phyloP scores from a whole-genome alignment of 768 basidiomycete genomes.

The Hygrophoropsis aurantiaca region DNA sequence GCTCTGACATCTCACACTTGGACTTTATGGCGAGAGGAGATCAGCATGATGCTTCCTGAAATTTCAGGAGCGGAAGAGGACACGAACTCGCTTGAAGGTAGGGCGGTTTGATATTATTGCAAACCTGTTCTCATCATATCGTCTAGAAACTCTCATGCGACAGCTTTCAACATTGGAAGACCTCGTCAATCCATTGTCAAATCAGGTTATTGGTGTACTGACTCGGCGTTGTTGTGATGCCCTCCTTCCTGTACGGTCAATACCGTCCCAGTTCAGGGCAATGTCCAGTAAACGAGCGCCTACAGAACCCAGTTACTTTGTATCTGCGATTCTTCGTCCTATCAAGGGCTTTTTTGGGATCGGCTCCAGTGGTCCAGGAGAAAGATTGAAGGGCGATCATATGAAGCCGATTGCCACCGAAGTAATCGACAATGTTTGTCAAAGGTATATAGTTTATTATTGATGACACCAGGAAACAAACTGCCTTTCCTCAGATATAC shows the following conservation, averaged over 20 bases:
- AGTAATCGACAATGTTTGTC: constrained; percentile 71
- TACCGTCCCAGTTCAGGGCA: constrained; percentile 88
- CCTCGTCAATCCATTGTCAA: constrained; percentile 57
- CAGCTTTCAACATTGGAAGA: constrained; percentile 49
- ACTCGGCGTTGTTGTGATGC: constrained; percentile 82
- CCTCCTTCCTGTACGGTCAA: constrained; percentile 79
- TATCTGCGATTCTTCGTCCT: constrained; percentile 77
- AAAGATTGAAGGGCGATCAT: constrained; percentile 53
- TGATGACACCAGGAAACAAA: not conserved
- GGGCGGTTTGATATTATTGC: constrained; percentile 7
- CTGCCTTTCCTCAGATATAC: constrained; percentile 59
- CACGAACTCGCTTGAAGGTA: constrained; percentile 51
- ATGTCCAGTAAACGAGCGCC: constrained; percentile 74
- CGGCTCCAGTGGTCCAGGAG: constrained; percentile 60
- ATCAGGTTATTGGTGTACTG: constrained; percentile 68
- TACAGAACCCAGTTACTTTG: constrained; percentile 84
- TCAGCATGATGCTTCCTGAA: constrained; percentile 60
- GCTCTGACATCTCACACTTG: constrained; percentile 51
- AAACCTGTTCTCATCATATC: not conserved
- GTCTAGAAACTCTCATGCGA: constrained; percentile 54
- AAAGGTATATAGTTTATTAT: constrained; percentile 44
- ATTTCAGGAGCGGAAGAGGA: constrained; percentile 33
- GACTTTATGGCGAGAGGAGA: constrained; percentile 68
- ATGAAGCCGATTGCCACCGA: constrained; percentile 52
- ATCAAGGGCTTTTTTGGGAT: constrained; percentile 72